Evolutionary conservation across 441 rosid genomes (phyloP).

Genomic region (Arabidopsis hybrid): DNA sequence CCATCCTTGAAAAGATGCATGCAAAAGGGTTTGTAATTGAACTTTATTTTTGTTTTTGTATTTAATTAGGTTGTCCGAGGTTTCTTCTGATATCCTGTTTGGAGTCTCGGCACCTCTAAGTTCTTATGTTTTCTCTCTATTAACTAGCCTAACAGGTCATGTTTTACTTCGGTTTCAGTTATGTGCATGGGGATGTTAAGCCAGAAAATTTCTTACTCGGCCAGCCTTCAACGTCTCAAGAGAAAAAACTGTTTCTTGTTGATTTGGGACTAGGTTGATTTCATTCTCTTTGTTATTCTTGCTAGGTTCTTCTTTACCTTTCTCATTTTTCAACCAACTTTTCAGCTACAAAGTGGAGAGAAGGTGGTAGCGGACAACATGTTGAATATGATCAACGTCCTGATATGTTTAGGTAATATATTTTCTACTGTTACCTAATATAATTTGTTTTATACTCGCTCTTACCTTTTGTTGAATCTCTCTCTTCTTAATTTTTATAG

Average conservation of each 20-base stretch:
- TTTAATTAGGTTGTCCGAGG: constrained; percentile 4
- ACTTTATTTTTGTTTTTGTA: neutral
- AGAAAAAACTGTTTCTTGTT: constrained; percentile 94
- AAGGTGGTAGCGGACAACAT: constrained; percentile 76
- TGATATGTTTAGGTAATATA: constrained; percentile 90
- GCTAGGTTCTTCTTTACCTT: constrained; percentile 24
- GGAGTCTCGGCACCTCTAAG: constrained; percentile 9
- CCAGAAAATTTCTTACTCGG: constrained; percentile 99
- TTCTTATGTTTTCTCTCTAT: constrained; percentile 14
- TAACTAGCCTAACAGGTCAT: constrained; percentile 27
- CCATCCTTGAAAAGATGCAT: constrained; percentile 98
- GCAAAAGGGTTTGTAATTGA: constrained; percentile 73
- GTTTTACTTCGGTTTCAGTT: constrained; percentile 54
- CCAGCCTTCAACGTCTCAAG: constrained; percentile 91
- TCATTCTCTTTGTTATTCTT: constrained; percentile 27
- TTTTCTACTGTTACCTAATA: constrained; percentile 18
- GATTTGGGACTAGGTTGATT: constrained; percentile 81
- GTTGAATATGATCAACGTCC: constrained; percentile 99
- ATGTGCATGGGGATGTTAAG: constrained; percentile 99
- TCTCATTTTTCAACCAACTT: constrained; percentile 20
- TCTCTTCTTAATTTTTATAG: constrained; percentile 43
- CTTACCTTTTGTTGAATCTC: constrained; percentile 25
- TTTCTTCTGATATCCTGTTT: constrained; percentile 22
- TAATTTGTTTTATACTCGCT: constrained; percentile 6
- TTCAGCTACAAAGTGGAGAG: constrained; percentile 99